These are phyloP conservation scores for Nemania diffusa DNA, from an alignment of 2,329 filamentous ascomycete genomes.

Conservation along the genomic window DNA sequence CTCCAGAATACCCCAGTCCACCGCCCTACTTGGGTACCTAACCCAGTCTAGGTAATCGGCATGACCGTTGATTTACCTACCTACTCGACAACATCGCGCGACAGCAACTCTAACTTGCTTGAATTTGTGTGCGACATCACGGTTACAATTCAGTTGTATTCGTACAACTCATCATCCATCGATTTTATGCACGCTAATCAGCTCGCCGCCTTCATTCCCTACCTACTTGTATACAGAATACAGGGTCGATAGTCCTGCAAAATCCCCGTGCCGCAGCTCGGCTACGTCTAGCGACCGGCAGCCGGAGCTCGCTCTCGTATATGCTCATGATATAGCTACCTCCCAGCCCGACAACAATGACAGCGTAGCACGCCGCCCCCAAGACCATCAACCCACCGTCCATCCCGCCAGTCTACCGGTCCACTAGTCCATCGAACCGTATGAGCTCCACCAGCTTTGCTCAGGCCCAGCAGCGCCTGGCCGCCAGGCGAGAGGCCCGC, in stretches of 20 bases:
- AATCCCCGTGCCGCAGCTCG: neutral
- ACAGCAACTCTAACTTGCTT: neutral
- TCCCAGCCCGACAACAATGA: slow-evolving; percentile 19
- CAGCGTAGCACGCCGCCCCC: slow-evolving; percentile 8
- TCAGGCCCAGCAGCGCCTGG: slow-evolving; percentile 87
- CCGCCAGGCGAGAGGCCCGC: slow-evolving; percentile 80
- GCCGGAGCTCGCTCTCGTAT: neutral
- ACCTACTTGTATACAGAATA: too few relatives aligned
- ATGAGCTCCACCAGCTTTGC: slow-evolving; percentile 77
- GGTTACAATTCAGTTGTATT: neutral
- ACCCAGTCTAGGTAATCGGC: slow-evolving; percentile 25
- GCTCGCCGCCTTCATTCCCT: neutral
- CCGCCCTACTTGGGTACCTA: slow-evolving; percentile 4
- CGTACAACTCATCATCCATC: neutral
- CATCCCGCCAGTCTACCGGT: neutral
- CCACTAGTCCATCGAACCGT: slow-evolving; percentile 6
- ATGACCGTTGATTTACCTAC: slow-evolving; percentile 11
- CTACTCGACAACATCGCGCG: neutral
- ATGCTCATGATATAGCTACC: neutral
- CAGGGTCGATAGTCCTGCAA: too few relatives aligned
- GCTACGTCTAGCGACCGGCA: neutral
- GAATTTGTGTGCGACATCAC: slow-evolving; percentile 19
- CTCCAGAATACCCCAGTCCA: too few relatives aligned
- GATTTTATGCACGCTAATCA: too few relatives aligned
- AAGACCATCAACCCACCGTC: neutral